A percentile compares a stretch with the other conserved stretches of the same genome.
These are phyloP conservation scores for Musa balbisiana DNA, from an alignment of 202 grass and related monocot genomes.

Conservation along the genomic window DNA sequence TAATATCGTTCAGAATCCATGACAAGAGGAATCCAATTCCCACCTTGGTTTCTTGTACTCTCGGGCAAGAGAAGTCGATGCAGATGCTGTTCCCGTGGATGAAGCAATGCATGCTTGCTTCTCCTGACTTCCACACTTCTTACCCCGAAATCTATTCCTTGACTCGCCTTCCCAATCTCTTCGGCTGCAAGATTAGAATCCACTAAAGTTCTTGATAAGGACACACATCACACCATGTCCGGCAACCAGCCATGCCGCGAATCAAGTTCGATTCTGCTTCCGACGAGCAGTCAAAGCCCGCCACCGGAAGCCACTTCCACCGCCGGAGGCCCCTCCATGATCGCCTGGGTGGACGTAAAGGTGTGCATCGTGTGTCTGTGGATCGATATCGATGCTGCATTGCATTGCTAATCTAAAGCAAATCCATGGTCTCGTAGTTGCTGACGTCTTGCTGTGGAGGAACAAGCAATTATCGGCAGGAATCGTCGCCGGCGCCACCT, in stretches of 20 bases:
- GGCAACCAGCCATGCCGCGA: neutral
- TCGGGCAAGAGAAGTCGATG: too few relatives aligned
- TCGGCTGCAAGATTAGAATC: slow-evolving; percentile 7
- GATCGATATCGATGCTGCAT: neutral
- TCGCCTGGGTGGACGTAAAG: slow-evolving; percentile 46
- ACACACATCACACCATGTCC: neutral
- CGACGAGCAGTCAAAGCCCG: neutral
- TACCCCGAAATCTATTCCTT: neutral
- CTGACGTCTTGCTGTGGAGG: slow-evolving; percentile 77
- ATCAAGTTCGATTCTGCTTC: slow-evolving; percentile 1
- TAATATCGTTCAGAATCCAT: too few relatives aligned
- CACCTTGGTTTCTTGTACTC: too few relatives aligned
- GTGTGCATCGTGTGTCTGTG: neutral
- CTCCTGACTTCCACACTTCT: neutral
- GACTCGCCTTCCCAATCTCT: neutral
- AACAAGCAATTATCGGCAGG: slow-evolving; percentile 36
- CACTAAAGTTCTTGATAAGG: slow-evolving; percentile 4
- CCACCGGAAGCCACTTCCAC: slow-evolving; percentile 16
- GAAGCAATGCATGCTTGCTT: slow-evolving; percentile 4
- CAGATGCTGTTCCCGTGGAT: too few relatives aligned
- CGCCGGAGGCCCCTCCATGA: slow-evolving; percentile 38
- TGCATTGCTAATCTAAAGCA: neutral
- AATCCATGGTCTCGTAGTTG: slow-evolving; percentile 27
- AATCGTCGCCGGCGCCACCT: slow-evolving; percentile 36
- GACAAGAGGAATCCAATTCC: too few relatives aligned